A percentile compares a stretch with the other conserved stretches of the same genome.
phyloP scores from a whole-genome alignment of 805 yeast species.

The Lipomyces kockii region DNA sequence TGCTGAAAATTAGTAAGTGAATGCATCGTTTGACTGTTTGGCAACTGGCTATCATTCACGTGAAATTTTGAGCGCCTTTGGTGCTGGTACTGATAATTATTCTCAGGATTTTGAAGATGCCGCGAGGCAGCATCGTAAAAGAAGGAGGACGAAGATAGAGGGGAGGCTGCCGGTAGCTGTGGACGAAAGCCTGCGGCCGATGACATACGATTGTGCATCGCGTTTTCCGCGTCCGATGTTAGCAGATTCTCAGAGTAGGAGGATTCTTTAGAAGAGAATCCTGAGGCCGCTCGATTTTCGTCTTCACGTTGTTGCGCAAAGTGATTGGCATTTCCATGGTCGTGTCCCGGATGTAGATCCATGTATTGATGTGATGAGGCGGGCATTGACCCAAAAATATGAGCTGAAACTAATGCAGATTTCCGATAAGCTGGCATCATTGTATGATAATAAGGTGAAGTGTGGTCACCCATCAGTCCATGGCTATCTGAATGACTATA shows the following conservation, averaged over 20 bases:
- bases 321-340: neutral
- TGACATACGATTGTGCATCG: neutral
- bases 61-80: neutral
- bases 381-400: neutral
- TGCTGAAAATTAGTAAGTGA: neutral
- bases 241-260: neutral
- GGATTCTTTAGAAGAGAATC: neutral
- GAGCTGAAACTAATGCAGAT: neutral
- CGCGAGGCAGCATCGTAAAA: conserved; percentile 1
- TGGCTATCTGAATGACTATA: neutral
- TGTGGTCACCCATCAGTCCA: neutral
- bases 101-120: neutral
- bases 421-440: neutral
- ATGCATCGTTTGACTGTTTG: neutral
- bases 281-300: neutral
- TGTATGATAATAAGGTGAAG: neutral
- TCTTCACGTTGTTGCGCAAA: neutral
- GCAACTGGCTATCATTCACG: neutral
- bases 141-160: neutral
- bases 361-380: neutral
- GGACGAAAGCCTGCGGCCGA: conserved; percentile 1
- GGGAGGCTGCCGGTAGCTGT: conserved; percentile 1
- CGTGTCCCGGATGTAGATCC: neutral
- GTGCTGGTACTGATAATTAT: neutral
- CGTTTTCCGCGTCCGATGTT: neutral